These are phyloP conservation scores for Plasmodium reichenowi DNA, from an alignment of 169 alveolate genomes.

Conservation along the genomic window DNA sequence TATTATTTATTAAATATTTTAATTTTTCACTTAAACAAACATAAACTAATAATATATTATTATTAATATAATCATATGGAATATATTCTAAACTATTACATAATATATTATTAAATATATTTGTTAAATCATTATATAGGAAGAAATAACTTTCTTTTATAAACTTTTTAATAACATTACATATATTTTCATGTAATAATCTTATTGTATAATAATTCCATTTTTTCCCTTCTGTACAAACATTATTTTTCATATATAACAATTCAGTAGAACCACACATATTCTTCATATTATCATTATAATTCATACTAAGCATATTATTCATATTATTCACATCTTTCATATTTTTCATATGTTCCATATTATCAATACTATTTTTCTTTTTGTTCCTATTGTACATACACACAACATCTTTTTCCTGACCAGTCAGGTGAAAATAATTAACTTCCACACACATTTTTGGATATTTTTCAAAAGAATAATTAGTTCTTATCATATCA, in stretches of 20 bases:
- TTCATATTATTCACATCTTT: too few relatives aligned
- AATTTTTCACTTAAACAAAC: conserved; percentile 32
- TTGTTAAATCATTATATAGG: conserved; percentile 6
- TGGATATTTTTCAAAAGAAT: conserved; percentile 19
- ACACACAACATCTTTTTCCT: conserved; percentile 11
- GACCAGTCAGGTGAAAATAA: conserved; percentile 29
- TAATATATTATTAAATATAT: conserved; percentile 22
- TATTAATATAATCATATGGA: conserved; percentile 24
- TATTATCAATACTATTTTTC: not conserved
- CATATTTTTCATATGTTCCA: not conserved
- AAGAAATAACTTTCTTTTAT: conserved; percentile 38
- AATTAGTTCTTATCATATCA: conserved; percentile 1
- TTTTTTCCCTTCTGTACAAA: not conserved
- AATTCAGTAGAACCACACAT: not conserved
- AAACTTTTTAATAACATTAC: conserved; percentile 31
- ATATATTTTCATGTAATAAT: conserved; percentile 42
- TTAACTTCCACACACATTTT: conserved; percentile 20
- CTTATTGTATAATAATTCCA: not conserved
- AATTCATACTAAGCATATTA: too few relatives aligned
- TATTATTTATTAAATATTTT: conserved; percentile 11
- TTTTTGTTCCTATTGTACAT: not conserved
- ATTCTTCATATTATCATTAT: not conserved
- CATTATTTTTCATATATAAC: not conserved
- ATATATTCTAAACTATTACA: conserved; percentile 11
- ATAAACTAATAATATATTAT: conserved; percentile 19